Base-by-base conservation (phyloP, 2,329 filamentous ascomycete genomes). In the Septoria linicola region DNA sequence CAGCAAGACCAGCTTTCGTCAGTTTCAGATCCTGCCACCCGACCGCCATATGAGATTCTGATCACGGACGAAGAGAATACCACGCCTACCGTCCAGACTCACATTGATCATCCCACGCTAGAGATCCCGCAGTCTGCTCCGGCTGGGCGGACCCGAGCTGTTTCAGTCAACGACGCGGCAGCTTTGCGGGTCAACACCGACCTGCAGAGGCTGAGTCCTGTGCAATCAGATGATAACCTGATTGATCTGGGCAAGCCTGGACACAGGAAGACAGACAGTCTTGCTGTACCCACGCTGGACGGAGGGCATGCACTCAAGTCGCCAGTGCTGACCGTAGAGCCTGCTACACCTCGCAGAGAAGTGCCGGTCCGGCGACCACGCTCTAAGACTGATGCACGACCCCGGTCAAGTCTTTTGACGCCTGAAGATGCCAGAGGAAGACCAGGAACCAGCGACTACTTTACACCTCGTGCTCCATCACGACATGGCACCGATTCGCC, bases 161-260 rank as follows among this genome's bases (percentile, higher is more conserved):
- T 84, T 2, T 84, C 82, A 13, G 77, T 80, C 2, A 82, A 82
- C 56, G 80, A 81, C 63, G 76, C 79, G 2, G 68, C 74, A 25
- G 69, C 70, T 8, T 60, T 79, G 23, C 71, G 66, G 19, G 60
- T 80, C 3, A 74, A 79, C 54, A 68, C 68, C 10, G 61, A 66
- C 21, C 39, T 63, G 8, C 56, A 53, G 6, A 42, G 32, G 11
- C 32, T 56, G 27, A 51, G 48, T 16, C 53, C 54, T 1, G 45
- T 61, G 37, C 51, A 39, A 23, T 54, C 52, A 2, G 47, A 51
- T 27, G 54, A 51, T 17, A 49, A 61, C 23, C 30, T 59, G 13
- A 36, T 54, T 5, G 51, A 57, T n/a, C 17, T 42, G 10, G 27
- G 40, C 20, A 47, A 13, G 3, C 14, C 23, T 13, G 27, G 8